Base-by-base conservation (phyloP, 768 basidiomycete species). In the Lanmaoa pseudosensibilis region DNA sequence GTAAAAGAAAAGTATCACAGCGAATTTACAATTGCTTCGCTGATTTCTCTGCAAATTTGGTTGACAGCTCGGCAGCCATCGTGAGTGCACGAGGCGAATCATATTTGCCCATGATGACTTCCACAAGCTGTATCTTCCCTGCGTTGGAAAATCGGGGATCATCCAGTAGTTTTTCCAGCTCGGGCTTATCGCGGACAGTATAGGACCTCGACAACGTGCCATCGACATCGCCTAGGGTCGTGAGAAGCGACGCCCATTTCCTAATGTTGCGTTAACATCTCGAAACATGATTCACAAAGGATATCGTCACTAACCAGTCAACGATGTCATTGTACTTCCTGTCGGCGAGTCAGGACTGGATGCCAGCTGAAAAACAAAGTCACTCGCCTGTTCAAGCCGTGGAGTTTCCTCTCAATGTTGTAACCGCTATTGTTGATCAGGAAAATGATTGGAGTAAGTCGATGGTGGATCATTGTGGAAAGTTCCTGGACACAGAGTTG, bases 291-390 rank as follows among this genome's bases (percentile, higher is more conserved):
- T 23, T 32, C 4, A 15, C 21, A 16, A 50, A 36, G 2, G 1
- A 34, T 19, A 10, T n/a, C 21, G 7, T 21, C 23, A 63, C 76
- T 54, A 37, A 78, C 82, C 94, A 97, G 65, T 86, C 75, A 27
- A 80, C 77, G 61, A 98, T 87, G 67, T 97, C 87, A 69, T 96
- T 96, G 73, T 97, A 95, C 68, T 85, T 83, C 54, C 89, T 85
- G 61, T 41, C 13, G 3, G 44, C 59, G 16, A 37, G 41, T 62
- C 18, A 59, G 44, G 9, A 38, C 0, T 3, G 15, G 12, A 27
- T 16, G 5, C 5, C 15, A 12, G 2, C 10, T 8, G 0, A 36
- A 19, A 5, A 18, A 12, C 30, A 44, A 6, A 19, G 7, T 18
- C 11, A 59, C 75, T 13, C 23, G 78, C 84, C 83, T 75, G 23